Percentiles rank a stretch among this genome's conserved stretches.
phyloP scores from a whole-genome alignment of 163 green algal species.

The Chlorella variabilis region DNA sequence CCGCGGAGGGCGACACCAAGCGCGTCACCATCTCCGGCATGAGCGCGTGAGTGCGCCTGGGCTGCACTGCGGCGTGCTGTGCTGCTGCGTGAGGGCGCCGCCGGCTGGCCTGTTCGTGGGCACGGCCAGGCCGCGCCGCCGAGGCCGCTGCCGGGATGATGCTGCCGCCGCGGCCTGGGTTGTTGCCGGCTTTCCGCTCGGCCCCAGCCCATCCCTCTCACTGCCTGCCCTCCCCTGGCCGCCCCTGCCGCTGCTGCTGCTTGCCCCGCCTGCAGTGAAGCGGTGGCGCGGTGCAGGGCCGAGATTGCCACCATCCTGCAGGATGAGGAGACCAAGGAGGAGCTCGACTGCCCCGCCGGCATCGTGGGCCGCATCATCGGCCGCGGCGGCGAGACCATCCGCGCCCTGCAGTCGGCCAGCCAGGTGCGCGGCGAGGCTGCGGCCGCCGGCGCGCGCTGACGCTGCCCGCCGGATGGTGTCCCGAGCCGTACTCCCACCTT shows the following conservation, averaged over 20 bases:
- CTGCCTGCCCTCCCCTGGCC: too few species aligned
- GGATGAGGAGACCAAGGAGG: constrained; percentile 61
- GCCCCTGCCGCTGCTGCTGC: neutral
- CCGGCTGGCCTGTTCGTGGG: too few species aligned
- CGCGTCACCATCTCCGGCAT: constrained; percentile 80
- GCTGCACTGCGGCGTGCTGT: too few species aligned
- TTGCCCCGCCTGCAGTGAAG: constrained; percentile 29
- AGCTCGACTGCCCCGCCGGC: constrained; percentile 79
- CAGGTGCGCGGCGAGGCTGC: constrained; percentile 41
- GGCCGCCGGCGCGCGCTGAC: too few species aligned
- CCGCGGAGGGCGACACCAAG: constrained; percentile 68
- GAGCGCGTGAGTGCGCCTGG: constrained; percentile 9
- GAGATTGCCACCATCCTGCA: constrained; percentile 32
- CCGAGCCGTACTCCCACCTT: too few species aligned
- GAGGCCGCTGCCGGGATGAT: too few species aligned
- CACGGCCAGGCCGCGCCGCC: too few species aligned
- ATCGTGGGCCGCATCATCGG: constrained; percentile 97
- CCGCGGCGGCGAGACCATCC: constrained; percentile 96
- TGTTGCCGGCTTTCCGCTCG: too few species aligned
- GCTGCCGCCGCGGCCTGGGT: too few species aligned
- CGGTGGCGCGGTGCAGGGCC: constrained; percentile 18
- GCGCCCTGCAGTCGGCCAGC: constrained; percentile 89
- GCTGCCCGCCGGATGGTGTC: too few species aligned
- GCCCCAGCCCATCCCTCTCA: too few species aligned
- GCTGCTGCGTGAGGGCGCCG: too few species aligned